Conservation (phyloP, 2,329 filamentous ascomycete species). For the Pseudogymnoascus sp. region DNA sequence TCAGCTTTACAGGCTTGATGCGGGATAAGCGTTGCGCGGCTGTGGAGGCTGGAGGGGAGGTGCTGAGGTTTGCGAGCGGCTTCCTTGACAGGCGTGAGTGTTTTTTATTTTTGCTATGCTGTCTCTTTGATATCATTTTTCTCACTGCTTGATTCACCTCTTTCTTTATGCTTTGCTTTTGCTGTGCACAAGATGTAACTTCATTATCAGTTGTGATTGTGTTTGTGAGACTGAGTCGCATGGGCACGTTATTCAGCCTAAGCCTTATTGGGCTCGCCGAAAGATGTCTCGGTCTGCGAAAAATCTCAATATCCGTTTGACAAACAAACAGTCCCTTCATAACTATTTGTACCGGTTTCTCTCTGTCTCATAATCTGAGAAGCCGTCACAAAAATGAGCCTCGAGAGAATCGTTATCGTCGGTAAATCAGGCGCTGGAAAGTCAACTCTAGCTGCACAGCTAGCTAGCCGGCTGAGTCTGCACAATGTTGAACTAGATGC, state of each 20-base stretch:
- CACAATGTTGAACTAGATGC: background rate
- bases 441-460: background rate
- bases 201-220: no score
- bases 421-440: conserved; percentile 9
- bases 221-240: no score
- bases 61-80: no score
- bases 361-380: background rate
- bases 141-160: no score
- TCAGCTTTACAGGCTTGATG: background rate
- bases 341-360: background rate
- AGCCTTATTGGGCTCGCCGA: conserved; percentile 13
- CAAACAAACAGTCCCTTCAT: background rate
- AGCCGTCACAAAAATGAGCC: background rate
- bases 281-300: background rate
- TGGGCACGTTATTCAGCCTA: conserved; percentile 30
- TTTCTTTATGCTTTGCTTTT: no score
- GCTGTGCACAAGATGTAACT: no score
- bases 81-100: no score
- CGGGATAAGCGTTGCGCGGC: background rate
- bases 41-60: background rate
- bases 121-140: no score
- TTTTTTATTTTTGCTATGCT: no score
- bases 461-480: background rate
- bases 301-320: background rate
- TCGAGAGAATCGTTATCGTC: conserved; percentile 1